Percentiles rank a stretch among this genome's conserved stretches.
These are phyloP conservation scores for Dacryopinax spathularia DNA, from an alignment of 768 basidiomycete genomes.

Conservation along the genomic window DNA sequence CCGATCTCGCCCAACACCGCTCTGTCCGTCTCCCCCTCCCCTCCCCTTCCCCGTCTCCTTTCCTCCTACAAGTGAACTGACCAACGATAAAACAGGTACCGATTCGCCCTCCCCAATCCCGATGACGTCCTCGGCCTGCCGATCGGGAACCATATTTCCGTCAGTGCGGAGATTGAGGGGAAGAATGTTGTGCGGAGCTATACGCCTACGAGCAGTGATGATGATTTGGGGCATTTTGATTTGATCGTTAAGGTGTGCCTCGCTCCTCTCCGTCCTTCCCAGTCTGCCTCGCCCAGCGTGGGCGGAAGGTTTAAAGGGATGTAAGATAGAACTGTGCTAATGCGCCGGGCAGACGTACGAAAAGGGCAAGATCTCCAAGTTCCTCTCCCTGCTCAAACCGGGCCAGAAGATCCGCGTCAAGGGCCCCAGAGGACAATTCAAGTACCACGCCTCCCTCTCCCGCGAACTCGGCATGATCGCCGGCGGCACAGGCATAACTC, in stretches of 20 bases:
- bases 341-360: slow-evolving; percentile 62
- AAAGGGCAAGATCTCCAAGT: slow-evolving; percentile 89
- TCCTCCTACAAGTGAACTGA: neutral
- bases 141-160: slow-evolving; percentile 89
- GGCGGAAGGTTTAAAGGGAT: too few species aligned
- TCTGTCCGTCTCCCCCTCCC: slow-evolving; percentile 38
- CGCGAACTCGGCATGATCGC: slow-evolving; percentile 89
- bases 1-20: slow-evolving; percentile 91
- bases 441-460: slow-evolving; percentile 59
- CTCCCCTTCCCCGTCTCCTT: neutral
- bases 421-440: slow-evolving; percentile 93
- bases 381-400: slow-evolving; percentile 65
- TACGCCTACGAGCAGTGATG: slow-evolving; percentile 88
- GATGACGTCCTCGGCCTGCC: slow-evolving; percentile 82
- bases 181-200: slow-evolving; percentile 85
- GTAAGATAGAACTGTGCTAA: neutral
- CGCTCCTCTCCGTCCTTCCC: slow-evolving; percentile 1
- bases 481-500: slow-evolving; percentile 95
- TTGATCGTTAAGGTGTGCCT: slow-evolving; percentile 78
- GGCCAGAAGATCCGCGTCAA: slow-evolving; percentile 83
- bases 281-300: neutral
- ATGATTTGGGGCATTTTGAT: slow-evolving; percentile 87
- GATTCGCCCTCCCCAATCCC: slow-evolving; percentile 64
- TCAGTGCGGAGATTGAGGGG: slow-evolving; percentile 79
- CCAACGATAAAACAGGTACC: slow-evolving; percentile 47